Percentiles rank a stretch among this genome's conserved stretches.
These are phyloP conservation scores for Luffa acutangula DNA, from an alignment of 306 rosid genomes.

Conservation along the genomic window DNA sequence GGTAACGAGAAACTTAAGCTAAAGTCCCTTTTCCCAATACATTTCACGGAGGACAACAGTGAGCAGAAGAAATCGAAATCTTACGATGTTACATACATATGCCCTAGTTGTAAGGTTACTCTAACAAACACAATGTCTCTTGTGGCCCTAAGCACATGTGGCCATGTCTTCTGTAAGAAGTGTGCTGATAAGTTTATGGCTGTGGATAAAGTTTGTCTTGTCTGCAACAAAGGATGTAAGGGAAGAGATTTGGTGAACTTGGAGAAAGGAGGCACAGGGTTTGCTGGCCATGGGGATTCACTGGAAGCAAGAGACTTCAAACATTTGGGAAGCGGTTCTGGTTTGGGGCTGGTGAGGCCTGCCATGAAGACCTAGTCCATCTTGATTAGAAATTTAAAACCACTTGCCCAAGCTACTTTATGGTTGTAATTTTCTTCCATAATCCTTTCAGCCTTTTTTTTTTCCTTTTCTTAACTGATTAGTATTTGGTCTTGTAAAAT, in stretches of 20 bases:
- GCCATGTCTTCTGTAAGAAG: conserved; percentile 88
- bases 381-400: not conserved
- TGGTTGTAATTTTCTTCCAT: not conserved
- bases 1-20: conserved; percentile 84
- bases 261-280: conserved; percentile 89
- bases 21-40: conserved; percentile 68
- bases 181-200: conserved; percentile 87
- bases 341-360: conserved; percentile 89
- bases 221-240: conserved; percentile 77
- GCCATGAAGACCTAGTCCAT: conserved; percentile 50
- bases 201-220: conserved; percentile 84
- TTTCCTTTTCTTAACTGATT: not conserved
- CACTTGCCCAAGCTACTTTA: not conserved
- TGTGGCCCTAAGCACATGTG: conserved; percentile 83
- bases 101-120: conserved; percentile 94
- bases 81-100: conserved; percentile 51
- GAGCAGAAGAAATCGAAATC: conserved; percentile 51
- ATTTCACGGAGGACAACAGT: conserved; percentile 65
- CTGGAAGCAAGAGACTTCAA: conserved; percentile 88
- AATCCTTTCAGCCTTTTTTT: not conserved
- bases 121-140: conserved; percentile 74
- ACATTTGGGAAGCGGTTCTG: conserved; percentile 97
- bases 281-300: conserved; percentile 73
- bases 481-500: conserved; percentile 1
- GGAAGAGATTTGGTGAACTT: conserved; percentile 68